A percentile compares a stretch with the other conserved stretches of the same genome.
Evolutionary conservation across 1,284 basidiomycete genomes (phyloP).

Genomic region (Chondrostereum purpureum): DNA sequence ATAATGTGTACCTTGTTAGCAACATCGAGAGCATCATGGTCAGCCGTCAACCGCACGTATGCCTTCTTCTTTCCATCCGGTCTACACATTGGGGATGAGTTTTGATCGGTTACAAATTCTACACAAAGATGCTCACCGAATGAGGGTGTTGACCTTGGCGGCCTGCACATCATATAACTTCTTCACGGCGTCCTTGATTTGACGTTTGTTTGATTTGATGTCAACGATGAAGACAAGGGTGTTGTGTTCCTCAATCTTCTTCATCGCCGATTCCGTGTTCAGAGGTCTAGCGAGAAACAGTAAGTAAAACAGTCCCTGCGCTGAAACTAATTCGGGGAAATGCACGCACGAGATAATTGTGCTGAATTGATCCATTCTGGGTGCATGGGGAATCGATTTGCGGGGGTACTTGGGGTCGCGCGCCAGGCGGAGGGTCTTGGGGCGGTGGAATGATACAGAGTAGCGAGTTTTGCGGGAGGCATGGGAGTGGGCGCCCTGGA

Average conservation of each 20-base stretch:
- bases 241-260: conserved; percentile 99
- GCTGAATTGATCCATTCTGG: conserved; percentile 95
- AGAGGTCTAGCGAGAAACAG: conserved; percentile 46
- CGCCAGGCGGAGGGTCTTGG: conserved; percentile 86
- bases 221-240: conserved; percentile 98
- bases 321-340: background rate
- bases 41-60: conserved; percentile 90
- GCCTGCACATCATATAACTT: conserved; percentile 98
- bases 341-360: conserved; percentile 80
- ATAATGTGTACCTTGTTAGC: conserved; percentile 88
- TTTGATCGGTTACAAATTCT: background rate
- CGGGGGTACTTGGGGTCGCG: conserved; percentile 91
- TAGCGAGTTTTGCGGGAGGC: conserved; percentile 79
- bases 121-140: conserved; percentile 59
- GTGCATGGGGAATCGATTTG: conserved; percentile 91
- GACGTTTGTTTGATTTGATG: conserved; percentile 92
- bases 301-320: conserved; percentile 4
- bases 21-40: conserved; percentile 96
- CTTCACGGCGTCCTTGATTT: conserved; percentile 99
- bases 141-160: conserved; percentile 96
- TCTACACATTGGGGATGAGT: conserved; percentile 31
- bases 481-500: conserved; percentile 80
- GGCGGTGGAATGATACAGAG: conserved; percentile 93
- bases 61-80: conserved; percentile 99
- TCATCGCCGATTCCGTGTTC: conserved; percentile 86